Evolutionary conservation across 495 filamentous ascomycete species (phyloP), one percentile per base, ranked within the genome.

Genomic region (Podospora pseudocomata): DNA sequence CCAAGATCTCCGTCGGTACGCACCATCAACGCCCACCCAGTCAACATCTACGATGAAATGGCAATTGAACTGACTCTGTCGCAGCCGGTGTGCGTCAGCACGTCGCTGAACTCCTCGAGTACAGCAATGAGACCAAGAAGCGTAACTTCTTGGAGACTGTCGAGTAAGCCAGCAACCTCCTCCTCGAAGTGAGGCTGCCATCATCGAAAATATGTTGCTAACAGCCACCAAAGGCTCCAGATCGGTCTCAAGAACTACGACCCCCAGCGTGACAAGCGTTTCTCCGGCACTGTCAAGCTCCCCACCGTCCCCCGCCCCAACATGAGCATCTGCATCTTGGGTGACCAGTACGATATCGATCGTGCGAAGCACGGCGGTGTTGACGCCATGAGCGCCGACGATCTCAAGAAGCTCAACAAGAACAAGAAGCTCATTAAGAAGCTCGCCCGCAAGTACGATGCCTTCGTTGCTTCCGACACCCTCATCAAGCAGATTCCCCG

Each of bases 401-500:
- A 99, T 83, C 84, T 99, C 82, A 98, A 98, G 91, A 99, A 99
- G 90, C 91, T 99, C 72, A 99, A 99, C 89, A 99, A 98, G 91
- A 99, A 99, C 91, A 99, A 99, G 90, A 99, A 99, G 89, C 89
- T 99, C 75, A 97, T 99, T 90, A 99, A 99, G 91, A 99, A 98
- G 89, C 92, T 99, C 70, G 96, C 95, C 72, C 92, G 93, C 86
- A 98, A 98, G 86, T 98, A 99, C 89, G 96, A 99, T 85, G 94
- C 94, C 73, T 99, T 99, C 85, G 83, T 99, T 78, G 90, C 95
- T 78, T 97, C 94, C 79, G 95, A 99, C 77, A 83, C 89, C 78
- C 84, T 99, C 73, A 96, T 99, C 89, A 97, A 96, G 88, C 96
- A 98, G 88, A 98, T 99, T 77, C 95, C 95, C 71, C 95, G 95